phyloP scores from a whole-genome alignment of 768 basidiomycete species.

The Fomitopsis serialis region DNA sequence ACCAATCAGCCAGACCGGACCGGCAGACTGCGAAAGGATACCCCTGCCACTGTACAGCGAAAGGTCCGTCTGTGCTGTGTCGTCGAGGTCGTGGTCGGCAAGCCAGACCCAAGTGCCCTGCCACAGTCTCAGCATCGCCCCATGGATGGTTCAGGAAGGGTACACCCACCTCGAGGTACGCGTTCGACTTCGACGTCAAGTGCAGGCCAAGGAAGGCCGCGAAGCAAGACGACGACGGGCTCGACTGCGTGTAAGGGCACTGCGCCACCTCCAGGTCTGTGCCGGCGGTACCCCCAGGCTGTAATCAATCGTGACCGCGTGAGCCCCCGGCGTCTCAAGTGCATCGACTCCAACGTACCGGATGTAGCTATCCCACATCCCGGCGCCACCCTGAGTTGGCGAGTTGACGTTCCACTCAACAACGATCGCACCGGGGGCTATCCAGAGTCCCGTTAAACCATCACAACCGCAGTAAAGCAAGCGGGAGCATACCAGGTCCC shows the following conservation, averaged over 20 bases:
- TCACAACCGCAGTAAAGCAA: neutral
- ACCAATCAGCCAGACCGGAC: constrained; percentile 81
- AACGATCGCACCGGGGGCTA: constrained; percentile 49
- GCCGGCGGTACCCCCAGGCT: constrained; percentile 17
- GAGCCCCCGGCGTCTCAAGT: no score
- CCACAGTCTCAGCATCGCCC: neutral
- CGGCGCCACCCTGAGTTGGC: constrained; percentile 43
- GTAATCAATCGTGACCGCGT: neutral
- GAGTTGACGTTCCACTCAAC: constrained; percentile 51
- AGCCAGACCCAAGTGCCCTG: constrained; percentile 78
- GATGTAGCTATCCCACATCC: constrained; percentile 48
- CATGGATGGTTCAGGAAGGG: neutral
- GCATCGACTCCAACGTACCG: no score
- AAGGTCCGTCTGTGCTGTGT: constrained; percentile 39
- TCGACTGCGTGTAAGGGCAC: constrained; percentile 27
- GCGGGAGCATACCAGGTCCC: constrained; percentile 27
- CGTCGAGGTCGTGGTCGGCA: constrained; percentile 76
- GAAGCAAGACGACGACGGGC: constrained; percentile 41
- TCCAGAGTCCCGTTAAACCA: no score
- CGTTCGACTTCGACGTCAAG: constrained; percentile 35
- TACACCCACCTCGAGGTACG: constrained; percentile 48
- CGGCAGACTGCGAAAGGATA: constrained; percentile 64
- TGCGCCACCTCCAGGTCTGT: constrained; percentile 27
- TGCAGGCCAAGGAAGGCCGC: constrained; percentile 67
- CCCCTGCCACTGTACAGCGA: constrained; percentile 68